Conservation (phyloP, 331 rosid genomes). For the Pyracantha coccinea region DNA sequence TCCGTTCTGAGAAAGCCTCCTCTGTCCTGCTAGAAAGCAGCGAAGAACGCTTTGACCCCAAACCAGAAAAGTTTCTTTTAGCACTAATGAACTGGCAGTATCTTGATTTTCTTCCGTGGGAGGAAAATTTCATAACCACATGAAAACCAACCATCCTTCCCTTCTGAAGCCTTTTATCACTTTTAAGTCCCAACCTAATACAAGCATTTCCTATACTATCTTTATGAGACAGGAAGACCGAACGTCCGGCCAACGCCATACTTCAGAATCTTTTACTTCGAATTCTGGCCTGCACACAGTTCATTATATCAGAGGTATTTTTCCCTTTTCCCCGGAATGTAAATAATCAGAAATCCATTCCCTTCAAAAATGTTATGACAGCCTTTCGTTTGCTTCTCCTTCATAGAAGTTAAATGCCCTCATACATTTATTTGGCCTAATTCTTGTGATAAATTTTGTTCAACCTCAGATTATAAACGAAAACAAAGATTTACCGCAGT, state of each 20-base stretch:
- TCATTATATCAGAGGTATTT: conserved; percentile 3
- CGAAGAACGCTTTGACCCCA: conserved; percentile 25
- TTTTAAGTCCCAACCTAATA: conserved; percentile 22
- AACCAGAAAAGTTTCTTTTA: conserved; percentile 12
- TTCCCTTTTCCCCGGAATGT: background rate
- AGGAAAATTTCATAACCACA: conserved; percentile 29
- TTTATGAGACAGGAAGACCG: conserved; percentile 26
- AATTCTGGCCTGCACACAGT: conserved; percentile 18
- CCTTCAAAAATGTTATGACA: too few species aligned
- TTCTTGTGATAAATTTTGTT: background rate
- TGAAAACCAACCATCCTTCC: conserved; percentile 28
- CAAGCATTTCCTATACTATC: conserved; percentile 21
- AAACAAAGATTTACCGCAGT: background rate
- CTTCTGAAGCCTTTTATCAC: conserved; percentile 25
- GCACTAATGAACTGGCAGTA: conserved; percentile 21
- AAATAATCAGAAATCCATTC: too few species aligned
- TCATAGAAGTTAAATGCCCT: background rate
- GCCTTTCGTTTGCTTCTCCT: too few species aligned
- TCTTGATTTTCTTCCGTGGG: conserved; percentile 28
- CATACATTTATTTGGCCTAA: background rate
- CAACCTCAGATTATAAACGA: background rate
- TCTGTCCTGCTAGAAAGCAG: conserved; percentile 16
- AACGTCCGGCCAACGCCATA: conserved; percentile 34
- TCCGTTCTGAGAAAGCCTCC: conserved; percentile 17
- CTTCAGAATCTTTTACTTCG: conserved; percentile 10